phyloP scores from a whole-genome alignment of 2,329 filamentous ascomycete genomes.

The Cryphonectria naterciae region DNA sequence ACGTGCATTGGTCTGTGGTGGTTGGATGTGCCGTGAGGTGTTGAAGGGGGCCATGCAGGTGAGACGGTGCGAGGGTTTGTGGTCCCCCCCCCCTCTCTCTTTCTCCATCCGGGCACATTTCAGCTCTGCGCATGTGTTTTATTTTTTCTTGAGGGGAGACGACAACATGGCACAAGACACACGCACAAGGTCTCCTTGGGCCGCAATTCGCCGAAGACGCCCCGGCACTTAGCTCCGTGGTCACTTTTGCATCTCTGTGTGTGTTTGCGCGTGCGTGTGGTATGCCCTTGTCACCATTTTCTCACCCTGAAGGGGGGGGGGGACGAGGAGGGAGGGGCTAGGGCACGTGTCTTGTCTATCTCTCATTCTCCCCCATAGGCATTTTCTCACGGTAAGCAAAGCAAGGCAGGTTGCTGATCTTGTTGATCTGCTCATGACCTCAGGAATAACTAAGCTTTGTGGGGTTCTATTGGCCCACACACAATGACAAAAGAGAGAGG shows the following conservation, averaged over 20 bases:
- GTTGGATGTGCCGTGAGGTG: neutral
- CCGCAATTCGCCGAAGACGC: slow-evolving; percentile 5
- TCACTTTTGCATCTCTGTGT: neutral
- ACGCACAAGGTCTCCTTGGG: neutral
- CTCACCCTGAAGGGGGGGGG: neutral
- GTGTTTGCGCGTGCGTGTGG: neutral
- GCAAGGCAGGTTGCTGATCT: neutral
- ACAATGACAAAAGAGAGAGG: neutral
- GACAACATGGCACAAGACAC: neutral
- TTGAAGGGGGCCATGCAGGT: neutral
- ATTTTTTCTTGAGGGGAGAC: neutral
- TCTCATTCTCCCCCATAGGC: too few species aligned
- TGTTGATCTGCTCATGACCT: neutral
- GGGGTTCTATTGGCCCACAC: neutral
- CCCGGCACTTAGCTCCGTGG: neutral
- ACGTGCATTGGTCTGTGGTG: neutral
- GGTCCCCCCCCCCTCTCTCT: too few species aligned
- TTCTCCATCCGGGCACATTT: neutral
- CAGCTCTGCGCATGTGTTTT: neutral
- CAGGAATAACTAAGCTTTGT: neutral
- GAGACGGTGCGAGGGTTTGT: slow-evolving; percentile 2
- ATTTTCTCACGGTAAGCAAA: neutral
- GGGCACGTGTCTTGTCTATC: neutral
- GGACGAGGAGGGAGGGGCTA: neutral
- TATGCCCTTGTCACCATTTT: neutral